Evolutionary conservation across 805 yeast species (phyloP), one percentile per base, ranked within the genome.

Genomic region (Candida glaebosa): DNA sequence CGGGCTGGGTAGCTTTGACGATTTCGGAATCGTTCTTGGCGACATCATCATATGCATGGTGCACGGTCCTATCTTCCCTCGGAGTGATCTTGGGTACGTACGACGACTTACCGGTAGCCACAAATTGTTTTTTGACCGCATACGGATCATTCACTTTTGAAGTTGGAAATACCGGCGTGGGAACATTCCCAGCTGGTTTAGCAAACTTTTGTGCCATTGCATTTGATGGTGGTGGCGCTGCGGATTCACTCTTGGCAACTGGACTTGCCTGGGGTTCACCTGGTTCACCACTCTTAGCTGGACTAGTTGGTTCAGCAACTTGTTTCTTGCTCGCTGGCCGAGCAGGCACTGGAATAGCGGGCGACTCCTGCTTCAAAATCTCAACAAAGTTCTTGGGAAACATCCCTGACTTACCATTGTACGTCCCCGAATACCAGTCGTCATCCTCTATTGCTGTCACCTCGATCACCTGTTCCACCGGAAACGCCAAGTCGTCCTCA

Each of bases 321-420:
- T 42, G 45, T 37, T 45, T 40, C 31, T 42, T 39, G 2, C 44
- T 16, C n/a, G 39, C 30, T 14, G 48, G 38, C 10, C 38, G 15
- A n/a, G 38, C 38, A 15, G 38, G 46, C 5, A 40, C 40, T n/a
- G 38, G 48, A 43, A 44, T 41, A 18, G 49, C 31, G 16, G 19
- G 31, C 16, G 47, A 39, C 2, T 37, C 41, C 14, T 17, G 43
- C 15, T 34, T 37, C n/a, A 48, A 17, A 17, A 47, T 41, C 38
- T 78, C 78, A 4, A 91, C 98, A 66, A 87, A 91, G 55, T 79
- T 81, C 57, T 76, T 79, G 3, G 99, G 99, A 53, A 93, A 93
- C 67, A 90, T 82, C 5, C 99, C 99, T 16, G 76, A 62, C 34
- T 65, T 62, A 4, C 87, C 87, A 24, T 67, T 65, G 52, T 76